Evolutionary conservation across 306 rosid genomes (phyloP), one percentile per base, ranked within the genome.

Genomic region (Prunus mume): DNA sequence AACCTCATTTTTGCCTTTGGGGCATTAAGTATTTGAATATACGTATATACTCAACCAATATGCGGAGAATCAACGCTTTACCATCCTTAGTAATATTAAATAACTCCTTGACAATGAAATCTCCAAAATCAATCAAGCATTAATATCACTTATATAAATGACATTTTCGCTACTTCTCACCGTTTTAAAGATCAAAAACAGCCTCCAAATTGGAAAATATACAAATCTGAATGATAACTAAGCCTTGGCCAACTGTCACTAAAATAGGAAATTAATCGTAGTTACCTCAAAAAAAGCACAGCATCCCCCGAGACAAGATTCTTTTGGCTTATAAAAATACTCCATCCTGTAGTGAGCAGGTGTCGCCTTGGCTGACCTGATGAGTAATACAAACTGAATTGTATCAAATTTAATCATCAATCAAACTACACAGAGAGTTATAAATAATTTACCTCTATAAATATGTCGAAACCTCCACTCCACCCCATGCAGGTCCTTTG

Each of bases 331-430:
- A 94, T 97, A 73, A 94, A 94, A 86, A 87, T 77, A 85, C 98
- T 94, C 98, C 98, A 94, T 52, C 98, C 97, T 17, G 98, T 94
- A 65, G 97, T 94, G 68, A 91, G 98, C 55, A 94, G 89, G 89
- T 94, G 98, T 77, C 98, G 80, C 89, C 97, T 92, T 62, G 98
- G 98, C 89, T 94, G 98, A 89, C 98, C 98, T 94, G 93, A 78
- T 61, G 85, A 88, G 79, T 67, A 28, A 54, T 57, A 58, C 30
- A 73, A 68, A 68, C 55, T 30, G 34, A 75, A 61, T 76, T 78
- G 54, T 63, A 79, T 73, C 76, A 80, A 73, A 38, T 61, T 52
- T 68, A 65, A 71, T 65, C 22, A 68, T 45, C 75, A 64, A 68
- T 74, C 73, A 82, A 83, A 74, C 81, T 50, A 24, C 34, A 61